A percentile compares a stretch with the other conserved stretches of the same genome.
Evolutionary conservation across 1,284 basidiomycete species (phyloP).

Genomic region (Athelia sp.): DNA sequence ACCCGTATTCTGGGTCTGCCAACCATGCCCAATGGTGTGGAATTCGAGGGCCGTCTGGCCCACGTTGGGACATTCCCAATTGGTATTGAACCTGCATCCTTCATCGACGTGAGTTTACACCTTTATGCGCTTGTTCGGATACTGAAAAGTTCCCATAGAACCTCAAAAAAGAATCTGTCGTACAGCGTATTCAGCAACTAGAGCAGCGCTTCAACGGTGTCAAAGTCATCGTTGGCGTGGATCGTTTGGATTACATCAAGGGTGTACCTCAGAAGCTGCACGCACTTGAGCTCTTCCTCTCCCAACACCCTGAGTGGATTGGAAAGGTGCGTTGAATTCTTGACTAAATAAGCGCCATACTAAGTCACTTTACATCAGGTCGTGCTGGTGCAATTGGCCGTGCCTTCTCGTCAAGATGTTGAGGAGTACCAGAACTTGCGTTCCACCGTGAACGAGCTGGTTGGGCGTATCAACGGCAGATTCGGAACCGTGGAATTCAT

Average conservation of each 20-base stretch:
- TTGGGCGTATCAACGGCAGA: conserved; percentile 96
- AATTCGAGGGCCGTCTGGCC: conserved; percentile 91
- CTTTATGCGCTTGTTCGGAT: conserved; percentile 1
- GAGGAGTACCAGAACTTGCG: conserved; percentile 99
- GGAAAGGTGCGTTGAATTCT: conserved; percentile 64
- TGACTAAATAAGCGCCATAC: background rate
- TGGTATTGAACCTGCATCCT: conserved; percentile 93
- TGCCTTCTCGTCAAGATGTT: conserved; percentile 96
- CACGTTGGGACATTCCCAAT: conserved; percentile 99
- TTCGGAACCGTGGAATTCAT: conserved; percentile 99
- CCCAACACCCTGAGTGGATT: conserved; percentile 98
- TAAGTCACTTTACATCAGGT: conserved; percentile 45
- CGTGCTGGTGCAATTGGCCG: conserved; percentile 93
- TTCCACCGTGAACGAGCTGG: conserved; percentile 94
- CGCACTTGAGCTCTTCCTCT: conserved; percentile 93
- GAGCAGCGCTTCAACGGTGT: conserved; percentile 90
- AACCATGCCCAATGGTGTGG: conserved; percentile 97
- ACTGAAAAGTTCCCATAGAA: conserved; percentile 40
- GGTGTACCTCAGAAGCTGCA: conserved; percentile 98
- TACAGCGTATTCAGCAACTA: conserved; percentile 75
- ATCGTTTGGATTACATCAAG: conserved; percentile 99
- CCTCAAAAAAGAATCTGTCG: conserved; percentile 73
- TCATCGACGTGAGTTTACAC: conserved; percentile 61
- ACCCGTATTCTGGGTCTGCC: conserved; percentile 94
- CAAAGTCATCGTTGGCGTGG: conserved; percentile 98